These are phyloP conservation scores for Aspergillus ochraceus DNA, from an alignment of 2,329 filamentous ascomycete genomes.

Conservation along the genomic window DNA sequence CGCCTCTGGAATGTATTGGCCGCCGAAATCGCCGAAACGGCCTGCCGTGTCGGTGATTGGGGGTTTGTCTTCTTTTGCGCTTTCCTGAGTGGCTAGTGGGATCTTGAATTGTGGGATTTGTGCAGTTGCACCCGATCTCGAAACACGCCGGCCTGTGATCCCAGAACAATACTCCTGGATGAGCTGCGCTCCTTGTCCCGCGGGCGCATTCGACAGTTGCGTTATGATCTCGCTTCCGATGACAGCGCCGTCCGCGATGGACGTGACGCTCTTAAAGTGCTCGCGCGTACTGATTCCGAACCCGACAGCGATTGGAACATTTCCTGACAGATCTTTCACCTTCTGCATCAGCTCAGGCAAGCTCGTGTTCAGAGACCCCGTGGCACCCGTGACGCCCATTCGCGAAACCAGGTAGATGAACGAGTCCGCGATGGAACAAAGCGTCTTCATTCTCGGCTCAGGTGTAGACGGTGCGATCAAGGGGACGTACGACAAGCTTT, in stretches of 20 bases:
- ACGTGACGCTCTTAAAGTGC: conserved; percentile 78
- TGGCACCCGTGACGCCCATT: conserved; percentile 90
- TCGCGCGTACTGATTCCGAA: conserved; percentile 93
- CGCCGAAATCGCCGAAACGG: conserved; percentile 88
- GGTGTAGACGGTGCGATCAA: conserved; percentile 89
- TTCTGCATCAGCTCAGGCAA: conserved; percentile 75
- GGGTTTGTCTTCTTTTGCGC: background rate
- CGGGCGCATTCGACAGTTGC: conserved; percentile 65
- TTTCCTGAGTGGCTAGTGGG: background rate
- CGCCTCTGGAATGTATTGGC: conserved; percentile 92
- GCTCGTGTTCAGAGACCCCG: conserved; percentile 72
- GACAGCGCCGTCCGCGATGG: conserved; percentile 84
- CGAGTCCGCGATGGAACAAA: conserved; percentile 91
- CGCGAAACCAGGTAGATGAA: conserved; percentile 97
- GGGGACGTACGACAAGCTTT: conserved; percentile 82
- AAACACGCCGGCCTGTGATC: conserved; percentile 46
- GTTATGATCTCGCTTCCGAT: conserved; percentile 92
- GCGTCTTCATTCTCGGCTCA: conserved; percentile 82
- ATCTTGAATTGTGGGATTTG: background rate
- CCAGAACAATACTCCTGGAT: conserved; percentile 83
- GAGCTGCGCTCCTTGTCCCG: conserved; percentile 63
- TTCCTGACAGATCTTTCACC: conserved; percentile 84
- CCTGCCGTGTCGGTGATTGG: conserved; percentile 40
- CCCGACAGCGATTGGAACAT: conserved; percentile 83
- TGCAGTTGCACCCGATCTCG: background rate